Evolutionary conservation across 75 land plant species (phyloP).

Genomic region (Chamaecyparis obtusa): DNA sequence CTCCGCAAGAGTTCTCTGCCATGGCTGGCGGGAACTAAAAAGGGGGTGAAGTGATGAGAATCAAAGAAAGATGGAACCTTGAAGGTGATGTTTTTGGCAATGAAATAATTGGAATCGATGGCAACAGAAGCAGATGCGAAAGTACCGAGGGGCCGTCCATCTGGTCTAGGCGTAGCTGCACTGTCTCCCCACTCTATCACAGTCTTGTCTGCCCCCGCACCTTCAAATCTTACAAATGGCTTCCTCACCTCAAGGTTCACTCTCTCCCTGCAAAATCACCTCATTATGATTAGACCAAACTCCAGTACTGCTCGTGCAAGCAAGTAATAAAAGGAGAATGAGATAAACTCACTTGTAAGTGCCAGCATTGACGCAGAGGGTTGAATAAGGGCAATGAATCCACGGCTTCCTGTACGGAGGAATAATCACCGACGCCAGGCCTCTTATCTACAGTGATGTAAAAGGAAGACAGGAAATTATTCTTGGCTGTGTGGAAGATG

Average conservation of each 20-base stretch:
- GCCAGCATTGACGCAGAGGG: slow-evolving; percentile 68
- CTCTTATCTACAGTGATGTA: slow-evolving; percentile 56
- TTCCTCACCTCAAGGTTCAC: slow-evolving; percentile 19
- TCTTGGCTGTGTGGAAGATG: slow-evolving; percentile 35
- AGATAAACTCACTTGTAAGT: slow-evolving; percentile 56
- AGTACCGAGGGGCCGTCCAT: slow-evolving; percentile 21
- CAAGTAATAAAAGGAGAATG: too few relatives aligned
- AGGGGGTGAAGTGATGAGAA: not conserved
- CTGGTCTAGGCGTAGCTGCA: slow-evolving; percentile 13
- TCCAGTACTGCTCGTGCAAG: too few relatives aligned
- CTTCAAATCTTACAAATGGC: slow-evolving; percentile 33
- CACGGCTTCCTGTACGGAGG: slow-evolving; percentile 68
- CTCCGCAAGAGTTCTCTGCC: too few relatives aligned
- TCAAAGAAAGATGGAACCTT: slow-evolving; percentile 24
- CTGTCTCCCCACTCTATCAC: slow-evolving; percentile 30
- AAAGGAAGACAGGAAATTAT: slow-evolving; percentile 50
- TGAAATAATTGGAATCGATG: slow-evolving; percentile 30
- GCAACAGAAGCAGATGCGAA: slow-evolving; percentile 31
- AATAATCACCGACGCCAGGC: slow-evolving; percentile 65
- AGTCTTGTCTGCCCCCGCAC: slow-evolving; percentile 17
- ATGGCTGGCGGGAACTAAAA: too few relatives aligned
- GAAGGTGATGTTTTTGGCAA: slow-evolving; percentile 44
- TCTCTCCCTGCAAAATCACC: slow-evolving; percentile 26
- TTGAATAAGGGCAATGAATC: slow-evolving; percentile 74
- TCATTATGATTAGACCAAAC: too few relatives aligned